A percentile compares a stretch with the other conserved stretches of the same genome.
Evolutionary conservation across 106 monocot species (phyloP).

Genomic region (Platanthera zijinensis): DNA sequence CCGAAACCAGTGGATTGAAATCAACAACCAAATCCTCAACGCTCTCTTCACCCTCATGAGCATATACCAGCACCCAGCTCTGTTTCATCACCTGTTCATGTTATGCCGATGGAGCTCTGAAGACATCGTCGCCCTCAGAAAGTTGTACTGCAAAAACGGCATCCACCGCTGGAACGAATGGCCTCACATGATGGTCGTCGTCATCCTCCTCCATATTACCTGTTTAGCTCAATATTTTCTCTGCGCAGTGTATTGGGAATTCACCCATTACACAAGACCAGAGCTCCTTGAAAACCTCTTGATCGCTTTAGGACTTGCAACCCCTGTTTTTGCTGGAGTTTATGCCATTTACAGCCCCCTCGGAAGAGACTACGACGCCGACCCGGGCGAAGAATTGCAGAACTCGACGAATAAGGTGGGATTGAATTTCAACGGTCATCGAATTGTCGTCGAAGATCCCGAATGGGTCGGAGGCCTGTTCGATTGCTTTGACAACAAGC

Average conservation of each 20-base stretch:
- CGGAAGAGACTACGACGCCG: slow-evolving; percentile 35
- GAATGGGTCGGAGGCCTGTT: slow-evolving; percentile 39
- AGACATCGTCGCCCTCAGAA: slow-evolving; percentile 42
- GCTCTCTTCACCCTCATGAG: slow-evolving; percentile 67
- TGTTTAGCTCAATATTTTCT: slow-evolving; percentile 58
- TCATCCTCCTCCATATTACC: slow-evolving; percentile 50
- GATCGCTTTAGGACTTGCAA: slow-evolving; percentile 35
- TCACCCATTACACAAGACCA: slow-evolving; percentile 29
- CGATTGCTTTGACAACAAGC: slow-evolving; percentile 28
- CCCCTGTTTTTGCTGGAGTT: slow-evolving; percentile 37
- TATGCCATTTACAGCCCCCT: slow-evolving; percentile 59
- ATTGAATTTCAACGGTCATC: background rate
- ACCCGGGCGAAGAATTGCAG: slow-evolving; percentile 22
- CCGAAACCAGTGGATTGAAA: slow-evolving; percentile 27
- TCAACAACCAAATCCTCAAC: slow-evolving; percentile 50
- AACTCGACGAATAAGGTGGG: background rate
- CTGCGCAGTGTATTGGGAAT: slow-evolving; percentile 49
- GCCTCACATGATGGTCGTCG: slow-evolving; percentile 59
- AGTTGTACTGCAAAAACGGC: slow-evolving; percentile 61
- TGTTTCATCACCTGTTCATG: slow-evolving; percentile 44
- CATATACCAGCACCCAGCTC: slow-evolving; percentile 51
- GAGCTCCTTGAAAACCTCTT: slow-evolving; percentile 34
- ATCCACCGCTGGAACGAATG: slow-evolving; percentile 45
- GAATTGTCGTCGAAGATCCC: slow-evolving; percentile 13
- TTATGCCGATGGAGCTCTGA: slow-evolving; percentile 36